Conservation (phyloP, 1,284 basidiomycete genomes). For the Ganoderma lingzhi region DNA sequence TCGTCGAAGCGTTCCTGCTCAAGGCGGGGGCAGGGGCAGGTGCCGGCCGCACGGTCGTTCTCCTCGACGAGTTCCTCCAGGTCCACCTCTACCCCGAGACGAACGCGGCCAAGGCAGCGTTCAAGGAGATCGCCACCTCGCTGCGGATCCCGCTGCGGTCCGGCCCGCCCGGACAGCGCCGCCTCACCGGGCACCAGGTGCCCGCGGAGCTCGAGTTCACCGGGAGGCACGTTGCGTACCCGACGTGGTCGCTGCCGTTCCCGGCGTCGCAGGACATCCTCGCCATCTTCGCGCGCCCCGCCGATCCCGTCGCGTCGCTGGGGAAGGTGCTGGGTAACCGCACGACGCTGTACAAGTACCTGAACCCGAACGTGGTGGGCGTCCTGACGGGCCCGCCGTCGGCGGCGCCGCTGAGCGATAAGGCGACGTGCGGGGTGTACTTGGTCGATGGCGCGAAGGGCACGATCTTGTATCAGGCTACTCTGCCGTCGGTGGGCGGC, state of each 20-base stretch:
- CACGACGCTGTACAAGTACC: constrained; percentile 92
- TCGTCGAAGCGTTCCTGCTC: constrained; percentile 66
- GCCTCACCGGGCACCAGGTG: constrained; percentile 66
- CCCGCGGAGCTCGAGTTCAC: constrained; percentile 51
- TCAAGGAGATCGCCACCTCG: constrained; percentile 51
- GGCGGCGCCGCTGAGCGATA: constrained; percentile 26
- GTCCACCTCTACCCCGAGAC: constrained; percentile 75
- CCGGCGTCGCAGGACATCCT: constrained; percentile 60
- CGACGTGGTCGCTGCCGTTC: constrained; percentile 74
- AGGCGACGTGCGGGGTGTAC: constrained; percentile 67
- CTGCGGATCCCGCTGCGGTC: constrained; percentile 66
- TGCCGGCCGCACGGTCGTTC: constrained; percentile 57
- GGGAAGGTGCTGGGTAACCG: constrained; percentile 91
- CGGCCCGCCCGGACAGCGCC: constrained; percentile 48
- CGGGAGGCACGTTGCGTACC: constrained; percentile 58
- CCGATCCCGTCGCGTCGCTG: constrained; percentile 73
- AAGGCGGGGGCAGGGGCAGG: constrained; percentile 46
- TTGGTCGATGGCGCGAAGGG: constrained; percentile 86
- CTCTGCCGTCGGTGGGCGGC: constrained; percentile 54
- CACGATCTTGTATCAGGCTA: constrained; percentile 71
- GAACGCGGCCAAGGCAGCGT: constrained; percentile 47
- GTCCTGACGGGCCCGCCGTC: constrained; percentile 62
- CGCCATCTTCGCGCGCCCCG: constrained; percentile 54
- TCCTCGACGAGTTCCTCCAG: constrained; percentile 76
- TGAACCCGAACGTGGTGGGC: constrained; percentile 84